Evolutionary conservation across 257 asterid species (phyloP).

Genomic region (Parsonsia alboflavescens): DNA sequence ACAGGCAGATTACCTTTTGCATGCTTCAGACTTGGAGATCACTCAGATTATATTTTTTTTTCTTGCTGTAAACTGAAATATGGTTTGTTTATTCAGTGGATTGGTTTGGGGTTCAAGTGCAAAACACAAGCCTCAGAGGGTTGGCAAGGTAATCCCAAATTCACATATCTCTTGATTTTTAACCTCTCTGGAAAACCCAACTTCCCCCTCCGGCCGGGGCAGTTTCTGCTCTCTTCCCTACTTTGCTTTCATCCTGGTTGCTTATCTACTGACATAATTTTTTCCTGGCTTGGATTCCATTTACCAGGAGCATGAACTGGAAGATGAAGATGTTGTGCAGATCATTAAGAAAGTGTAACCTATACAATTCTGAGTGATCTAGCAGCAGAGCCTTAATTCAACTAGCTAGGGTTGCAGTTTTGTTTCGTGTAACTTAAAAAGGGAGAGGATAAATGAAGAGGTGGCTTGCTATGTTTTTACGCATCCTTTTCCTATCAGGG

Average conservation of each 20-base stretch:
- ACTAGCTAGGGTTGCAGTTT: background rate
- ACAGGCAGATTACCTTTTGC: background rate
- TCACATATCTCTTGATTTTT: background rate
- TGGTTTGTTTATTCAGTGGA: slow-evolving; percentile 50
- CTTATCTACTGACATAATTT: background rate
- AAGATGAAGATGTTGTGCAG: slow-evolving; percentile 98
- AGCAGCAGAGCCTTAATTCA: background rate
- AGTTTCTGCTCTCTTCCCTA: background rate
- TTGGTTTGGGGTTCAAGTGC: slow-evolving; percentile 99
- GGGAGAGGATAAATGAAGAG: background rate
- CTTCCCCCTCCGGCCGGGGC: too few relatives aligned
- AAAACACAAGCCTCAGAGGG: slow-evolving; percentile 99
- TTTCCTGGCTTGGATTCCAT: slow-evolving; percentile 2
- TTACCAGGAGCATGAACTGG: slow-evolving; percentile 88
- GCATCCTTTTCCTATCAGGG: background rate
- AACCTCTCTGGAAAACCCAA: too few relatives aligned
- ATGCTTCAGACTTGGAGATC: background rate
- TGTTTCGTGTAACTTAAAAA: background rate
- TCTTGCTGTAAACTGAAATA: slow-evolving; percentile 14
- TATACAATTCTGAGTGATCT: background rate
- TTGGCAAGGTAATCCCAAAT: slow-evolving; percentile 67
- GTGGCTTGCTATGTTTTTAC: slow-evolving; percentile 12
- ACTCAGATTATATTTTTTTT: background rate
- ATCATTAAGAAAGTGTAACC: slow-evolving; percentile 78
- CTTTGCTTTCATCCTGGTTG: slow-evolving; percentile 1